Base-by-base conservation (phyloP, 768 basidiomycete genomes). In the Daedaleopsis nitida region DNA sequence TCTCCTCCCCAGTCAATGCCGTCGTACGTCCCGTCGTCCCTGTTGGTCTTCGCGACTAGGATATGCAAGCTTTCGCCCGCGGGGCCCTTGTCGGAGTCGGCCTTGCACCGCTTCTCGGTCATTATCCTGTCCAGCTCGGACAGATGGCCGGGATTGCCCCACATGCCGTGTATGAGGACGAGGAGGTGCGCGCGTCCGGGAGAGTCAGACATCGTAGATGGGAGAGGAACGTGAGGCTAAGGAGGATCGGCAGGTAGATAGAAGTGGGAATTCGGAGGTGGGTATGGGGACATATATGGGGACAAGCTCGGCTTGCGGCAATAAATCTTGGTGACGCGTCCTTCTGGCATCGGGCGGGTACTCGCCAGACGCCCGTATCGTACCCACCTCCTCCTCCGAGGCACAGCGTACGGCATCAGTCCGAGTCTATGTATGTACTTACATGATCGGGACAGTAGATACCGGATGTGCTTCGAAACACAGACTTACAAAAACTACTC, bases 1-100 rank as follows among this genome's bases (percentile, higher is more conserved):
- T 93, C 90, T 39, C 86, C 89, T 59, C 91, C 87, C 84, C 90
- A 90, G 69, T 94, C 92, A 23, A 94, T 83, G 1, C 92, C 91
- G 65, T 94, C 92, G 66, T 92, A 93, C 1, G 90, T 92, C 11
- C 80, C 81, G 32, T 85, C 82, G 34, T 85, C 85, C 17, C 77
- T 70, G 70, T 92, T 90, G 3, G 87, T 83, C 66, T 89, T 76
- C 3, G 91, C 82, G 0, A 85, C 70, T n/a, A 92, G 73, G 27
- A 91, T 78, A 38, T 84, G 83, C 6, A 94, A 78, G 59, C 78
- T 69, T n/a, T 76, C 72, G 44, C 75, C 80, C 12, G 75, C 75
- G 21, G 75, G 66, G 16, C 70, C 70, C 1, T 70, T 65, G 5
- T 59, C 55, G 0, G 75, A 54, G 24, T 32, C 32, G 7, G 60